Evolutionary conservation across 306 rosid species (phyloP).

Genomic region (Styphnolobium japonicum): DNA sequence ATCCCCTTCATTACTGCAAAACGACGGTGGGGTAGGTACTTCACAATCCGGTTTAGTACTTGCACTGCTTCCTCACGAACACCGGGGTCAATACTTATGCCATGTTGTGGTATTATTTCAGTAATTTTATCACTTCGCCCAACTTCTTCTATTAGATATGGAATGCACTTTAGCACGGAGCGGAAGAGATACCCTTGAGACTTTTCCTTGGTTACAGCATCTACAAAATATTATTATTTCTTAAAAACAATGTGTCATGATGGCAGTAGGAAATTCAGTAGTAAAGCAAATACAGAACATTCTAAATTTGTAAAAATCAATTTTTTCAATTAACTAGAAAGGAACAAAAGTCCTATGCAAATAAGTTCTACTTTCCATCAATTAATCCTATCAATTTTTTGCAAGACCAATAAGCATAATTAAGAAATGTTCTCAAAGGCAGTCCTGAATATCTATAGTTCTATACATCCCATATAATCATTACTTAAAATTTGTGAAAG

Average conservation of each 20-base stretch:
- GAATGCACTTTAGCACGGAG: constrained; percentile 96
- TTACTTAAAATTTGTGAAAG: constrained; percentile 1
- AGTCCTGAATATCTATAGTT: background rate
- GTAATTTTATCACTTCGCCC: constrained; percentile 97
- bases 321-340: background rate
- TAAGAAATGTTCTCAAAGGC: constrained; percentile 16
- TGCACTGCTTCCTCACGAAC: constrained; percentile 99
- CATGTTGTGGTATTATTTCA: constrained; percentile 99
- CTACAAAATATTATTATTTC: constrained; percentile 48
- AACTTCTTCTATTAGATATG: constrained; percentile 95
- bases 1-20: constrained; percentile 97
- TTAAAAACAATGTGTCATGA: constrained; percentile 13
- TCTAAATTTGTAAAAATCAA: background rate
- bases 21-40: constrained; percentile 90
- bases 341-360: background rate
- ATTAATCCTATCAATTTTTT: background rate
- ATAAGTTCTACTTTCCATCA: background rate
- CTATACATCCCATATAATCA: background rate
- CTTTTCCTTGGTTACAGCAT: constrained; percentile 95
- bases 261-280: constrained; percentile 12
- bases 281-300: background rate
- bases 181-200: constrained; percentile 97
- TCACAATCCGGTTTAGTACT: constrained; percentile 91
- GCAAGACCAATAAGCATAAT: constrained; percentile 3
- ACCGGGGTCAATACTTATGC: constrained; percentile 99